Evolutionary conservation across 129 eudicot species (phyloP).

Genomic region (Flaveria linearis): DNA sequence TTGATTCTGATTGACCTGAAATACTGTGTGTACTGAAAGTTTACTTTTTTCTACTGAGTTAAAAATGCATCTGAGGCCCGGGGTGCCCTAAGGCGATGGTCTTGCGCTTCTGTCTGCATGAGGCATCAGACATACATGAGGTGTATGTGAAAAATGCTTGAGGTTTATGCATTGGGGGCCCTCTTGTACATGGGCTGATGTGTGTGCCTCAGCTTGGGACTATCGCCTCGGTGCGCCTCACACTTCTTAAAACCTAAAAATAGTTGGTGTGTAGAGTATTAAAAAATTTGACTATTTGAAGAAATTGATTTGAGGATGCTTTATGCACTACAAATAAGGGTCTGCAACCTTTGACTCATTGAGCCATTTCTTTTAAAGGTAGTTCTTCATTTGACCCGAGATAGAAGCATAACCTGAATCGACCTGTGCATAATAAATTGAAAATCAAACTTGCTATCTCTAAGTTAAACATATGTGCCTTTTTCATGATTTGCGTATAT

Average conservation of each 20-base stretch:
- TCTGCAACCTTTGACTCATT: no score
- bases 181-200: no score
- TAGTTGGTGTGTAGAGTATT: not conserved
- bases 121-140: no score
- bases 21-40: not conserved
- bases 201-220: no score
- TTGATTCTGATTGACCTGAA: not conserved
- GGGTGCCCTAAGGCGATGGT: no score
- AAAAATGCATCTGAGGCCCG: no score
- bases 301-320: not conserved
- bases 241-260: not conserved
- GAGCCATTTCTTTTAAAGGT: no score
- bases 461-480: not conserved
- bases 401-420: not conserved
- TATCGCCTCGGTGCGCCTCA: no score
- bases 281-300: not conserved
- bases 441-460: slow-evolving; percentile 6
- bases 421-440: not conserved
- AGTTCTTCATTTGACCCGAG: no score
- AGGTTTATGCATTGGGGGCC: no score
- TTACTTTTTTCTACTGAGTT: not conserved
- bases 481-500: not conserved
- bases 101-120: no score
- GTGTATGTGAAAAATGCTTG: no score
- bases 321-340: not conserved